Evolutionary conservation across 1,139 yeast species (phyloP).

Genomic region (Diutina mesorugosa): DNA sequence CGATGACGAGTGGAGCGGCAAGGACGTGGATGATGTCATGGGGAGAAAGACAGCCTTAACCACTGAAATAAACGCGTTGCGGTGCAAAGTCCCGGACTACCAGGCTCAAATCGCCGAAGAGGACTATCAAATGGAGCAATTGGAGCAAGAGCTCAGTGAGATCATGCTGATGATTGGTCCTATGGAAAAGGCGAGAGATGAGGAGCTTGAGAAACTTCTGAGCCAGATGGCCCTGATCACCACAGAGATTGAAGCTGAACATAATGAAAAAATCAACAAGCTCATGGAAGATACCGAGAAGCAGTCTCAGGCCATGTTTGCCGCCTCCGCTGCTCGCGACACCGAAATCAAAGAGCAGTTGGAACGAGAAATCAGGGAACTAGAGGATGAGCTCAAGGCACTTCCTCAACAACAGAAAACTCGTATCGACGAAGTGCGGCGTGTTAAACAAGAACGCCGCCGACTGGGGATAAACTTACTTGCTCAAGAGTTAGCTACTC

Average conservation of each 20-base stretch:
- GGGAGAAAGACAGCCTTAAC: background rate
- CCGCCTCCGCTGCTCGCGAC: constrained; percentile 14
- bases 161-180: background rate
- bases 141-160: background rate
- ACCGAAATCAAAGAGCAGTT: constrained; percentile 13
- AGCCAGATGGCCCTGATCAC: background rate
- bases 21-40: background rate
- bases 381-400: constrained; percentile 6
- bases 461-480: constrained; percentile 13
- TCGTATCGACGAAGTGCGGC: constrained; percentile 3
- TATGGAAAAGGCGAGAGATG: background rate
- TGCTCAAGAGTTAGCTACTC: constrained; percentile 14
- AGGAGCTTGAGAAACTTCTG: background rate
- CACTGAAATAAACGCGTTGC: background rate
- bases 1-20: background rate
- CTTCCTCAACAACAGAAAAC: constrained; percentile 10
- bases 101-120: background rate
- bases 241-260: constrained; percentile 18
- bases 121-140: background rate
- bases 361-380: constrained; percentile 7
- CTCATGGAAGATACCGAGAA: constrained; percentile 22
- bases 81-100: background rate
- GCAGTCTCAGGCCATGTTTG: constrained; percentile 23
- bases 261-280: constrained; percentile 20
- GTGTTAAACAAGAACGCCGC: background rate